Evolutionary conservation across 441 rosid genomes (phyloP).

Genomic region (Breynia disticha): DNA sequence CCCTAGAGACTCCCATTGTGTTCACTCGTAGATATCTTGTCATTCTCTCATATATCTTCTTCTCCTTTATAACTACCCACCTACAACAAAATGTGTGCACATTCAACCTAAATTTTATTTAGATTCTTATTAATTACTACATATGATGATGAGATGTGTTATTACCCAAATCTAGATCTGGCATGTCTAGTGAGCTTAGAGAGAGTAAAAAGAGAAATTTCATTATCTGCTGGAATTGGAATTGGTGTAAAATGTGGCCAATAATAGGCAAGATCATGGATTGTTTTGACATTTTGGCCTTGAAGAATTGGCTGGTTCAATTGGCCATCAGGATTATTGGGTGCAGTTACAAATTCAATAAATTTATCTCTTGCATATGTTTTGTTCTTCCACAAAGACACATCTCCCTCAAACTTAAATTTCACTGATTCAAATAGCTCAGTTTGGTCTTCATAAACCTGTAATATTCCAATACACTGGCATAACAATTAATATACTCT

Average conservation of each 20-base stretch:
- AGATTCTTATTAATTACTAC: background rate
- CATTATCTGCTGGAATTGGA: constrained; percentile 37
- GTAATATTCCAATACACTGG: background rate
- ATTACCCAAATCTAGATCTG: constrained; percentile 58
- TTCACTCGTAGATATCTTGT: background rate
- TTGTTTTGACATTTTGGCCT: constrained; percentile 34
- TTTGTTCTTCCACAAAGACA: constrained; percentile 28
- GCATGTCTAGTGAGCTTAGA: constrained; percentile 72
- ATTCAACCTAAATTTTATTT: background rate
- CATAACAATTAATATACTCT: background rate
- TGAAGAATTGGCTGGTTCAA: constrained; percentile 35
- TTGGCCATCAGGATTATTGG: constrained; percentile 65
- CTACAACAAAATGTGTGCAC: constrained; percentile 13
- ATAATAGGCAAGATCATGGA: constrained; percentile 55
- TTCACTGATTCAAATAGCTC: constrained; percentile 21
- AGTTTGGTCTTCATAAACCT: constrained; percentile 25
- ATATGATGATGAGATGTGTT: background rate
- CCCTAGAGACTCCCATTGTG: constrained; percentile 29
- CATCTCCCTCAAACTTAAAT: constrained; percentile 32
- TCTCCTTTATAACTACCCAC: constrained; percentile 49
- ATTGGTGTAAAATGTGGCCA: constrained; percentile 68
- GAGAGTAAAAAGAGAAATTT: constrained; percentile 36
- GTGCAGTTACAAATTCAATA: constrained; percentile 60
- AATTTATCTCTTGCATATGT: constrained; percentile 10
- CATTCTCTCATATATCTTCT: constrained; percentile 39